These are phyloP conservation scores for Colletotrichum karsti DNA, from an alignment of 2,329 filamentous ascomycete genomes.

Conservation along the genomic window DNA sequence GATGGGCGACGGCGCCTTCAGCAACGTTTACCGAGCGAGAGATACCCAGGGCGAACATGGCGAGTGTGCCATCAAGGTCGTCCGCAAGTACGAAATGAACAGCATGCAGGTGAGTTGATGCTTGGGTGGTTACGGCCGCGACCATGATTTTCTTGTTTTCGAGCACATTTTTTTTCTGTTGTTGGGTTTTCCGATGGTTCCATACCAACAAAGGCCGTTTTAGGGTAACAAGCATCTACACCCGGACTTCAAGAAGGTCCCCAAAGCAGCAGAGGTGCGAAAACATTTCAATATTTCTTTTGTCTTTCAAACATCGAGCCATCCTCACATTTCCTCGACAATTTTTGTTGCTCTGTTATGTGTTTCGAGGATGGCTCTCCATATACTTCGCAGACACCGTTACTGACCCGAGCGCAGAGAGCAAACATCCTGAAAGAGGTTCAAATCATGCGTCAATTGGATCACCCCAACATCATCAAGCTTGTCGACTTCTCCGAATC, in stretches of 20 bases:
- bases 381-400: neutral
- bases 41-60: slow-evolving; percentile 73
- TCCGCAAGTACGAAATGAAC: slow-evolving; percentile 99
- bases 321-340: slow-evolving; percentile 39
- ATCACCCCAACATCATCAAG: slow-evolving; percentile 95
- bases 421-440: slow-evolving; percentile 99
- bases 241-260: slow-evolving; percentile 94
- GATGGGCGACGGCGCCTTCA: slow-evolving; percentile 99
- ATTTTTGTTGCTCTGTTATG: slow-evolving; percentile 32
- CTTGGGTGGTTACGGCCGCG: slow-evolving; percentile 27
- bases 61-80: slow-evolving; percentile 97
- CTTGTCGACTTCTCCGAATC: slow-evolving; percentile 95
- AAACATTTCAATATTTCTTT: slow-evolving; percentile 48
- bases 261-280: slow-evolving; percentile 97
- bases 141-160: slow-evolving; percentile 32
- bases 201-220: slow-evolving; percentile 61
- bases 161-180: slow-evolving; percentile 35
- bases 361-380: slow-evolving; percentile 29
- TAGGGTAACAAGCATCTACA: slow-evolving; percentile 94
- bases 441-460: slow-evolving; percentile 96
- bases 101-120: slow-evolving; percentile 87
- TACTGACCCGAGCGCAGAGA: slow-evolving; percentile 66
- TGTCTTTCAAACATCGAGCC: slow-evolving; percentile 38
- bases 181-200: slow-evolving; percentile 32
- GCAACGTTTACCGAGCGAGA: slow-evolving; percentile 92